Base-by-base conservation (phyloP, 805 yeast species). In the Ogataea neopini region DNA sequence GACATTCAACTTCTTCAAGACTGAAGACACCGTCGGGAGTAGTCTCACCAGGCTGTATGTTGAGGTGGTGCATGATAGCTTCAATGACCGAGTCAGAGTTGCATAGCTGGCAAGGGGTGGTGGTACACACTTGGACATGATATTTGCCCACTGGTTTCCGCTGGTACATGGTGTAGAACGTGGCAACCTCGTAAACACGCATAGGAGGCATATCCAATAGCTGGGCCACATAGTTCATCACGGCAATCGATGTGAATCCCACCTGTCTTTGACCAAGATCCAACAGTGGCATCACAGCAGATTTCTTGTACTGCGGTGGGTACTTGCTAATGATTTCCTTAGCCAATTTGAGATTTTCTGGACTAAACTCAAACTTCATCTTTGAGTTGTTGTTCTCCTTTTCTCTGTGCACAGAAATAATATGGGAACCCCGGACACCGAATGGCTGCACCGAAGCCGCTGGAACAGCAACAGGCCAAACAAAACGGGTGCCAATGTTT, bases 121-220 rank as follows among this genome's bases (percentile, higher is more conserved):
- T 88, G 48, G 96, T 88, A 71, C 96, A 88, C 34, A 88, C 84
- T 67, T 88, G 96, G 46, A 88, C 70, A 64, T 86, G 86, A 66
- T 79, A 86, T 63, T 87, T 86, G 50, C 96, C 96, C 79, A 88
- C 82, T 42, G 96, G 96, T 54, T 78, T 75, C 67, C 94, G 80
- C 71, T 86, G 86, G 73, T 83, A 88, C 96, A 88, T 88, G 58
- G 96, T 88, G 71, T 88, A 88, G 72, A 88, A 88, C 35, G 96
- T 86, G 26, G 96, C 96, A 54, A 88, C 96, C 67, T 88, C 95
- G 68, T 88, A 88, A 25, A 88, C 96, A 71, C 96, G 80, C 96
- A 88, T 88, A 50, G 96, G 95, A 25, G 96, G 96, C 83, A 88
- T 85, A 60, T 86, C 92, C 60, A 87, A 75, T 62, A 84, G 60